Conservation (phyloP, 805 yeast genomes). For the Saccharomycopsis sp. region DNA sequence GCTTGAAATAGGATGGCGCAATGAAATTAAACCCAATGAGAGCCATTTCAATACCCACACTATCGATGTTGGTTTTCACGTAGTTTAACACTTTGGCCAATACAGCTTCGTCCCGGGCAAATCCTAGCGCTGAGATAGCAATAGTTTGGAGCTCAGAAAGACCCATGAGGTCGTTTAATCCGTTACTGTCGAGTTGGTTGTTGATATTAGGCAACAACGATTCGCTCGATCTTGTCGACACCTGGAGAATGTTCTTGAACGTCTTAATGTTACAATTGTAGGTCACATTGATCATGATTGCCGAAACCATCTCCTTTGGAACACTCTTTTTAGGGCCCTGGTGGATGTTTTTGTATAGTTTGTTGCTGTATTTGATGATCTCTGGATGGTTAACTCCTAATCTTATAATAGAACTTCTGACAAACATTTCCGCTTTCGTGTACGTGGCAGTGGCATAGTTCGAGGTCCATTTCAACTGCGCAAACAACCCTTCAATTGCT, state of each 20-base stretch:
- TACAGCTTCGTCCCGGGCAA: constrained; percentile 34
- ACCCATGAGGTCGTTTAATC: constrained; percentile 23
- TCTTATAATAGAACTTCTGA: constrained; percentile 38
- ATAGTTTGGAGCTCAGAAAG: constrained; percentile 42
- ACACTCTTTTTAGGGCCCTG: constrained; percentile 48
- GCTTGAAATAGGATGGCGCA: constrained; percentile 27
- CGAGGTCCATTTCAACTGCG: constrained; percentile 33
- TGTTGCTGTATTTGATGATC: constrained; percentile 30
- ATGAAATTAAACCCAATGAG: constrained; percentile 47
- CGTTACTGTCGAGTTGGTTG: constrained; percentile 3
- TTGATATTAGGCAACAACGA: constrained; percentile 13
- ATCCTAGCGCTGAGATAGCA: constrained; percentile 52
- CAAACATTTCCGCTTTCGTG: constrained; percentile 35
- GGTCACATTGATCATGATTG: constrained; percentile 39
- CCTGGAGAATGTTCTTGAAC: constrained; percentile 52
- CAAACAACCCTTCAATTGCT: constrained; percentile 17
- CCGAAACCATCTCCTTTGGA: constrained; percentile 45
- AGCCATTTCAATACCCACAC: constrained; percentile 47
- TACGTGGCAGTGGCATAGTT: constrained; percentile 25
- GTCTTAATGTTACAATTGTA: constrained; percentile 37
- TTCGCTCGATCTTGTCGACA: constrained; percentile 24
- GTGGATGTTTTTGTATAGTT: constrained; percentile 40
- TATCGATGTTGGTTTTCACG: constrained; percentile 50
- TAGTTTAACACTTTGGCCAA: constrained; percentile 51
- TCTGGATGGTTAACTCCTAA: constrained; percentile 30